Base-by-base conservation (phyloP, 495 filamentous ascomycete genomes). In the Hypoxylon lienhwacheense region DNA sequence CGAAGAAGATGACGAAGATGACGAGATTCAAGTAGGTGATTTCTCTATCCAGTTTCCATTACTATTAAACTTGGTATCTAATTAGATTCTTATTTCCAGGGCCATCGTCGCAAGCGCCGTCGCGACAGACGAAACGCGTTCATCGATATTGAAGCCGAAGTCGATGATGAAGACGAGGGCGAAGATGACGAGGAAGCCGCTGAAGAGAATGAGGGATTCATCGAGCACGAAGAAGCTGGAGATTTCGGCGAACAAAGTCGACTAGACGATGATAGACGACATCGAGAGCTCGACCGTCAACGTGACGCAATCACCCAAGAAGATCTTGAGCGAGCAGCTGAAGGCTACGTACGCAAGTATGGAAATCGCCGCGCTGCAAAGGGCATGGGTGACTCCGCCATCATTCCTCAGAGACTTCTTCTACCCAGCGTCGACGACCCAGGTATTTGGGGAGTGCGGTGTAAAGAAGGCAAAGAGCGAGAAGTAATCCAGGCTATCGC, bases 81-180 rank as follows among this genome's bases (percentile, higher is more conserved):
- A 28, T 5, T 22, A 29, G 21, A 51, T 61, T 32, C 40, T 20
- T 63, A 31, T 63, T 22, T 35, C 21, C 55, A 93, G 87, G 80
- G 80, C 59, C 89, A 84, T 57, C 86, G 87, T 33, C 78, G 83
- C 53, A 97, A 97, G 67, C 87, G 91, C 35, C 78, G 79, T 66
- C 83, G 81, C 65, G 82, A 85, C 54, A 80, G 77, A 45, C 79
- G 88, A 44, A 85, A 87, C 55, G 79, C 83, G 40, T 97, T 96
- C 82, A 79, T 98, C 72, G 93, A 98, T 79, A 87, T 88, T 55
- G 93, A 97, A 75, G 92, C 92, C 64, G 93, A 95, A 72, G 92
- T 97, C 48, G 92, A 96, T 55, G 92, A 88, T 45, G 92, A 98
- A 37, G 92, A 97, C 47, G 92, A 96, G 40, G 86, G 83, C 52